A percentile compares a stretch with the other conserved stretches of the same genome.
Evolutionary conservation across 805 yeast genomes (phyloP).

Genomic region (Zygosaccharomyces siamensis): DNA sequence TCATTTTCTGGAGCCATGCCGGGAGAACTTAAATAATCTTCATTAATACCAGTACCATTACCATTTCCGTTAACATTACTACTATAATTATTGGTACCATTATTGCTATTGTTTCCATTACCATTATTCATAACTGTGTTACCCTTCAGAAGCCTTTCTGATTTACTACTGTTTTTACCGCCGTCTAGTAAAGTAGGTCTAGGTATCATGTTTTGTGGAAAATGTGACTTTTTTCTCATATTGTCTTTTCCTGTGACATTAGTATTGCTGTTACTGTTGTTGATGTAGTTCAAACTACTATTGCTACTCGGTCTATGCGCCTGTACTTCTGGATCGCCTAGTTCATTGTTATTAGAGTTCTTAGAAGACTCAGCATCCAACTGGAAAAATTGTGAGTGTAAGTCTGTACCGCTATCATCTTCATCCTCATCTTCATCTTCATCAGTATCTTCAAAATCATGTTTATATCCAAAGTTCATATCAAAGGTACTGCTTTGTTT

Average conservation of each 20-base stretch:
- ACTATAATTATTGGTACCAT: neutral
- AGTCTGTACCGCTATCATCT: constrained; percentile 20
- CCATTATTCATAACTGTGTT: neutral
- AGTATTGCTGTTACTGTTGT: constrained; percentile 4
- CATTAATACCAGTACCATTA: constrained; percentile 3
- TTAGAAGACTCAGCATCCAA: constrained; percentile 12
- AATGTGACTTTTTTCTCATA: constrained; percentile 16
- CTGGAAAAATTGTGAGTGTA: constrained; percentile 26
- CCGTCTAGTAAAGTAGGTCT: constrained; percentile 15
- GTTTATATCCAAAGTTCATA: constrained; percentile 32
- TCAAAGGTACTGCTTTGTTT: constrained; percentile 18
- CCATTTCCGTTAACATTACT: neutral
- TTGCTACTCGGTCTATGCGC: constrained; percentile 9
- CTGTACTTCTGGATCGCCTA: constrained; percentile 5
- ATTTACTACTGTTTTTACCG: constrained; percentile 12
- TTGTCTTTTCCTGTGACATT: constrained; percentile 4
- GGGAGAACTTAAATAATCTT: constrained; percentile 1
- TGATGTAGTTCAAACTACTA: constrained; percentile 6
- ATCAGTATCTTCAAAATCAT: constrained; percentile 31
- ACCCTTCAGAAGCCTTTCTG: constrained; percentile 13
- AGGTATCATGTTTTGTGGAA: constrained; percentile 20
- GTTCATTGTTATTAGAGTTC: constrained; percentile 5
- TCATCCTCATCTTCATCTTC: constrained; percentile 35
- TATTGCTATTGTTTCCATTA: constrained; percentile 7
- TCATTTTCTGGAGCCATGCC: constrained; percentile 3